A percentile compares a stretch with the other conserved stretches of the same genome.
phyloP scores from a whole-genome alignment of 2,329 filamentous ascomycete genomes.

The Alternaria longipes region DNA sequence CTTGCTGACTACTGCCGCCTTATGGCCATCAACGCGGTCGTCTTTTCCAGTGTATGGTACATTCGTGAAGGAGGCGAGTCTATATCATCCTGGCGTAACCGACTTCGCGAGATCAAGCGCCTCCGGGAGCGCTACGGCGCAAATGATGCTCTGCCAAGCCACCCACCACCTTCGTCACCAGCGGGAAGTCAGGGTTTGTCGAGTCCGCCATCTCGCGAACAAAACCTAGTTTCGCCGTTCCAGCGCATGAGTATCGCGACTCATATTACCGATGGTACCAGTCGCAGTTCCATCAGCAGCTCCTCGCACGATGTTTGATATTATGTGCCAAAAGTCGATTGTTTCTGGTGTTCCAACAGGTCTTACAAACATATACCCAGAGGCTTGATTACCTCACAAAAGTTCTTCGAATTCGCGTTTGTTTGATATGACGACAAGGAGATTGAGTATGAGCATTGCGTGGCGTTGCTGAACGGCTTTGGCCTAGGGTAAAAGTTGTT shows the following conservation, averaged over 20 bases:
- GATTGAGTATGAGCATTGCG: slow-evolving; percentile 11
- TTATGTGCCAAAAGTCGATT: slow-evolving; percentile 15
- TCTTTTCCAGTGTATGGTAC: slow-evolving; percentile 92
- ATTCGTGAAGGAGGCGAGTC: slow-evolving; percentile 80
- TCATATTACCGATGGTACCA: slow-evolving; percentile 49
- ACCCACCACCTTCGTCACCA: slow-evolving; percentile 36
- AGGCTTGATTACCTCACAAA: slow-evolving; percentile 13
- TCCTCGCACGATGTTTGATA: slow-evolving; percentile 42
- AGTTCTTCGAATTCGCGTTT: slow-evolving; percentile 7
- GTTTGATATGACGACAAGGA: background rate
- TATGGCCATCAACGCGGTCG: slow-evolving; percentile 89
- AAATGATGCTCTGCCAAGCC: slow-evolving; percentile 19
- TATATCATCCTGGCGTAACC: slow-evolving; percentile 87
- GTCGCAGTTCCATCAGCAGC: slow-evolving; percentile 49
- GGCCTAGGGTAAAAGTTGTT: background rate
- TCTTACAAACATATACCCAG: slow-evolving; percentile 15
- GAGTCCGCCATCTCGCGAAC: slow-evolving; percentile 41
- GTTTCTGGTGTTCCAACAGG: slow-evolving; percentile 14
- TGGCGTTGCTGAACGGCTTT: slow-evolving; percentile 1
- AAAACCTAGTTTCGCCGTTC: slow-evolving; percentile 40
- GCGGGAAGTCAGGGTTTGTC: slow-evolving; percentile 31
- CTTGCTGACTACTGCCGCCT: slow-evolving; percentile 87
- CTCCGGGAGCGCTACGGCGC: slow-evolving; percentile 70
- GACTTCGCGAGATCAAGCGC: slow-evolving; percentile 83
- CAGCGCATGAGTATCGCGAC: slow-evolving; percentile 50